phyloP scores from a whole-genome alignment of 2,329 filamentous ascomycete genomes.

The Geoglossum cookeanum region DNA sequence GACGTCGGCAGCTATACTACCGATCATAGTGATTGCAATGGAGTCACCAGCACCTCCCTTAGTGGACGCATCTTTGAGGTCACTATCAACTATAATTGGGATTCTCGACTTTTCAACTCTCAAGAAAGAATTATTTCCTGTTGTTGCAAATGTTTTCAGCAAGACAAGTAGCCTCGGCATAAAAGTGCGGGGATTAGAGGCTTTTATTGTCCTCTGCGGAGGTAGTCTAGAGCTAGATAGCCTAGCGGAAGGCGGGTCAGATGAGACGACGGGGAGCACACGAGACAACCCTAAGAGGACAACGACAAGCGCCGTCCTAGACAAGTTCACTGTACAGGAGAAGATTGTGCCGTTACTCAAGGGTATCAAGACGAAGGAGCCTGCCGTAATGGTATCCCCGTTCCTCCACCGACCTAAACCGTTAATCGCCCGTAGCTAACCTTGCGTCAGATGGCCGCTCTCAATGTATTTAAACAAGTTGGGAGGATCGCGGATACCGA shows the following conservation, averaged over 20 bases:
- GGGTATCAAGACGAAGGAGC: conserved; percentile 93
- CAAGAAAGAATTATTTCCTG: conserved; percentile 89
- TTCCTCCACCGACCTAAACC: background rate
- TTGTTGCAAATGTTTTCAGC: conserved; percentile 76
- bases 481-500: conserved; percentile 69
- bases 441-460: conserved; percentile 45
- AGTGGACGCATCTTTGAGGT: conserved; percentile 67
- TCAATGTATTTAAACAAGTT: conserved; percentile 70
- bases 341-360: conserved; percentile 84
- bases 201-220: conserved; percentile 77
- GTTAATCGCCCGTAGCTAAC: background rate
- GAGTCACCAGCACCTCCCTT: conserved; percentile 79
- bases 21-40: conserved; percentile 64
- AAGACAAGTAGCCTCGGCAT: conserved; percentile 87
- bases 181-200: conserved; percentile 80
- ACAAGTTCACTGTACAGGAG: conserved; percentile 97
- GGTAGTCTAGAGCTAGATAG: conserved; percentile 36
- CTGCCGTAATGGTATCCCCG: conserved; percentile 58
- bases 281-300: conserved; percentile 33
- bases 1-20: conserved; percentile 50
- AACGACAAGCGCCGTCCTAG: conserved; percentile 57
- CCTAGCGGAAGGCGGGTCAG: conserved; percentile 37
- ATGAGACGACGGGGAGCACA: background rate
- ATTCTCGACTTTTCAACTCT: conserved; percentile 91
- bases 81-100: conserved; percentile 61